Conservation (phyloP, 495 filamentous ascomycete genomes). For the Xylaria castorea region DNA sequence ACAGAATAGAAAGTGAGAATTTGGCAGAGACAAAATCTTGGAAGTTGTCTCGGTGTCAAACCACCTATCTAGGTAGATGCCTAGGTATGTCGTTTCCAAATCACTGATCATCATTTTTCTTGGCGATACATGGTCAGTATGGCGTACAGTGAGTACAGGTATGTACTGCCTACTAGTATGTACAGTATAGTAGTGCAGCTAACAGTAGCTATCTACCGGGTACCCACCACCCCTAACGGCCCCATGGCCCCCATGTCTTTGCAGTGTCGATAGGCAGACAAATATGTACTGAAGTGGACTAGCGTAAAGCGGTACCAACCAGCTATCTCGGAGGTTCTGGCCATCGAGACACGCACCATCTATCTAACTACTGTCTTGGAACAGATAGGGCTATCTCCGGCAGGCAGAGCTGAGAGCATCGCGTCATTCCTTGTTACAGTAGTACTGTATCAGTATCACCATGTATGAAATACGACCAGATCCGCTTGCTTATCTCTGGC, state of each 20-base stretch:
- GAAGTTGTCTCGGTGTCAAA: not conserved
- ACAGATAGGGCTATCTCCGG: constrained; percentile 6
- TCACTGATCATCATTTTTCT: constrained; percentile 22
- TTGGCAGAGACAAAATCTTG: not conserved
- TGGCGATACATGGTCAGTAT: constrained; percentile 6
- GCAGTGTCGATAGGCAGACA: not conserved
- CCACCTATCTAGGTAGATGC: constrained; percentile 16
- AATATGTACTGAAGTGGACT: not conserved
- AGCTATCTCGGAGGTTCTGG: not conserved
- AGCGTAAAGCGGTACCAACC: not conserved
- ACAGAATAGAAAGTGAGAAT: not conserved
- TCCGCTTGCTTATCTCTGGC: not conserved
- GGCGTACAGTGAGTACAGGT: not conserved
- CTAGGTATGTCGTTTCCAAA: constrained; percentile 16
- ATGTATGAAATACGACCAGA: not conserved
- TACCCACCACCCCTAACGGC: not conserved
- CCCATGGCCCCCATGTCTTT: constrained; percentile 2
- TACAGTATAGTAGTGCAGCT: not conserved
- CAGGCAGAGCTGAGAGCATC: not conserved
- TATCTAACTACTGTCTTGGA: not conserved
- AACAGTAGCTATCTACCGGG: not conserved
- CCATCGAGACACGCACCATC: not conserved
- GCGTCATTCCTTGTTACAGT: not conserved
- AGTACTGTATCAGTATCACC: not conserved
- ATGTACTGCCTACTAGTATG: not conserved